Evolutionary conservation across 768 basidiomycete species (phyloP), one percentile per base, ranked within the genome.

Genomic region (Collybia sp.): DNA sequence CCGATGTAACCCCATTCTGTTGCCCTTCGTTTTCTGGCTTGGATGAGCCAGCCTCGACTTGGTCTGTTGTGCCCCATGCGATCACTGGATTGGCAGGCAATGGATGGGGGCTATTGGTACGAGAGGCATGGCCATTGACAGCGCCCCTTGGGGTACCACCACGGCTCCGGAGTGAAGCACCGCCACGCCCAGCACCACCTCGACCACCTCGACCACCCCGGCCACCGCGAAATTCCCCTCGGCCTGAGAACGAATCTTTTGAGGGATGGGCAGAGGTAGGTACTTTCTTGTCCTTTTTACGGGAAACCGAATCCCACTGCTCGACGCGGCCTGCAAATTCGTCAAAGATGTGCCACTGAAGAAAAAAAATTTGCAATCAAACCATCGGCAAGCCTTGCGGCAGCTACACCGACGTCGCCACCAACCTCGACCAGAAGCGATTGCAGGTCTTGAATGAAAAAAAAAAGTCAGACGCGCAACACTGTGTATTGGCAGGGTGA

Each of bases 271-370:
- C 42, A 25, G 72, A 36, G 15, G 70, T 42, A 11, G 75, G 55
- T 20, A 68, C 49, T 67, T 88, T 91, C 75, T 91, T 90, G 64
- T 92, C 88, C 72, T 89, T 93, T 79, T 90, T 92, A 65, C 80
- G 84, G 51, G 80, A 80, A 47, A 90, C 89, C 45, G 87, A 80
- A 43, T 79, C 88, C 89, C 89, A 93, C 58, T 84, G 86, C 61
- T 83, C 80, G 40, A 76, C 85, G 53, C 73, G 72, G 58, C 89
- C 89, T 92, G 60, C 43, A 42, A 50, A 48, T 44, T 46, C 19
- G 9, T 15, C 11, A 48, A 38, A 47, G 30, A 45, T 49, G 33
- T 33, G 49, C 33, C 39, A 12, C 36, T 19, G 48, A 42, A 33
- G 2, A 30, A 53, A 25, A 25, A 25, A 25, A 25, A 3, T 25